These are phyloP conservation scores for Gossypioides kirkii DNA, from an alignment of 345 rosid species.

Conservation along the genomic window DNA sequence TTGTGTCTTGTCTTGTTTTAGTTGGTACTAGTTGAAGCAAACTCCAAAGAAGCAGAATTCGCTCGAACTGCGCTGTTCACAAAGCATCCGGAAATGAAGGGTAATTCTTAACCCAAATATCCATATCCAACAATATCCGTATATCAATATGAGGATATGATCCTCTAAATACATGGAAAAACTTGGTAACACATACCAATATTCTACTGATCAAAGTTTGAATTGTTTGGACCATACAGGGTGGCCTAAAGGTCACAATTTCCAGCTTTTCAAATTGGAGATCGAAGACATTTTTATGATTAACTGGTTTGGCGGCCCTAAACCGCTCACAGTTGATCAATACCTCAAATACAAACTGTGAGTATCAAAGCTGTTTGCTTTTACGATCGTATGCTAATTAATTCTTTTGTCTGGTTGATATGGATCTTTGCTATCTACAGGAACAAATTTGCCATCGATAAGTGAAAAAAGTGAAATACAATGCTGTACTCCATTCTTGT, in stretches of 20 bases:
- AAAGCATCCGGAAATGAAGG: conserved; percentile 88
- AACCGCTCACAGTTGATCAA: conserved; percentile 69
- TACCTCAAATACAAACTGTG: conserved; percentile 60
- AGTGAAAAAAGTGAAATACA: conserved; percentile 16
- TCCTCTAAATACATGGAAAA: neutral
- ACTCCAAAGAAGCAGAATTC: conserved; percentile 53
- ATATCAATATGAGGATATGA: neutral
- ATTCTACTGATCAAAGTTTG: neutral
- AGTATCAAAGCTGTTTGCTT: conserved; percentile 24
- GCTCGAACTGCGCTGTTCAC: conserved; percentile 59
- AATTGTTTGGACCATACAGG: conserved; percentile 32
- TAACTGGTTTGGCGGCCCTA: conserved; percentile 92
- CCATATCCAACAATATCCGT: neutral
- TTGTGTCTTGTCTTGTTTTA: conserved; percentile 23
- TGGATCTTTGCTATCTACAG: conserved; percentile 22
- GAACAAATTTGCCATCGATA: conserved; percentile 14
- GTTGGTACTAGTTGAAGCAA: conserved; percentile 44
- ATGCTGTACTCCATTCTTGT: neutral
- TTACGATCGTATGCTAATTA: conserved; percentile 15
- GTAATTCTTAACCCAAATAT: conserved; percentile 29
- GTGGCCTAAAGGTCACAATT: conserved; percentile 80
- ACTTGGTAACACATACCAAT: neutral
- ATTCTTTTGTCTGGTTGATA: neutral
- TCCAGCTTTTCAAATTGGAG: conserved; percentile 63
- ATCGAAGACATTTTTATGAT: conserved; percentile 73